Base-by-base conservation (phyloP, 164 flowering plant genomes). In the Vitis riparia region DNA sequence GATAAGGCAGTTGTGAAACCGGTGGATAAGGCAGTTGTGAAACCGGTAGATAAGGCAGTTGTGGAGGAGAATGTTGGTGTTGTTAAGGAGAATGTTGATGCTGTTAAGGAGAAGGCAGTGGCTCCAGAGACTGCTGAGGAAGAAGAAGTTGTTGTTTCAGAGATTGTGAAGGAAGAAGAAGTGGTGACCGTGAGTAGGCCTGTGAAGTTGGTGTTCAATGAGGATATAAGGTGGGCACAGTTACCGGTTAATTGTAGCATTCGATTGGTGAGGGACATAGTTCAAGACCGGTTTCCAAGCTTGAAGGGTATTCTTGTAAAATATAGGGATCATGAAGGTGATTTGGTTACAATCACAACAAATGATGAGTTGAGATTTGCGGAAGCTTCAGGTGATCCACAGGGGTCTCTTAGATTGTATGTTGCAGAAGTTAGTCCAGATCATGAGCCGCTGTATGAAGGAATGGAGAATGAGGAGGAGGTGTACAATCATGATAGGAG, bases 141-240 rank as follows among this genome's bases (percentile, higher is more conserved):
- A 58, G 74, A 76, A 7, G 63, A 76, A 19, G 51, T 44, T 53
- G 62, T 47, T 7, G 63, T 53, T n/a, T 51, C 44, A 66, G 52
- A 70, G 60, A 67, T 63, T 60, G 60, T 68, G 10, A 57, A 71
- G 68, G 82, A 82, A 57, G 77, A 78, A 30, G 67, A 66, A 59
- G 76, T 50, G n/a, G 77, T 78, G 8, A 68, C 77, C 0, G 77
- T 78, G 8, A 68, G 76, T 0, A 83, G 67, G 80, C 74, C 77
- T 3, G 83, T 85, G 66, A 85, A 85, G 75, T 65, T 85, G 71
- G 83, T 81, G 52, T 69, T 71, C 55, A 82, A 80, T 27, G 88
- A 85, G 47, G 88, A 85, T 66, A 85, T 85, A 67, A 81, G 88
- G 64, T 76, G 81, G 80, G 86, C 83, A 11, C 82, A 81, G 62